Evolutionary conservation across 129 eudicot genomes (phyloP).

Genomic region (Helianthus annuus): DNA sequence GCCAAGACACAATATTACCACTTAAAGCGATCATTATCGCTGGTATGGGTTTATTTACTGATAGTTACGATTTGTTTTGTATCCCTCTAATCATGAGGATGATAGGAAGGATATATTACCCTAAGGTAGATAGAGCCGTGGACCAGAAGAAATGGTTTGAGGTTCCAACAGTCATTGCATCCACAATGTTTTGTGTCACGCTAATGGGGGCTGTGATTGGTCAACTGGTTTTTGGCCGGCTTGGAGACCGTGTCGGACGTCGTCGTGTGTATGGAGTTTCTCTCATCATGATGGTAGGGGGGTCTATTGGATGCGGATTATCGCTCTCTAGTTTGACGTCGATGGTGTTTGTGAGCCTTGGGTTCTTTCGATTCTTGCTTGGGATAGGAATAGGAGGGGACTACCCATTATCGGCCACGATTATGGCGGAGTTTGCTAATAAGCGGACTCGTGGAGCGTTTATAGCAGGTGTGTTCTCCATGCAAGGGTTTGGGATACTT

Average conservation of each 20-base stretch:
- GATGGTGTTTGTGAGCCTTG: slow-evolving; percentile 39
- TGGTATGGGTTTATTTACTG: slow-evolving; percentile 60
- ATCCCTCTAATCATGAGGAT: slow-evolving; percentile 47
- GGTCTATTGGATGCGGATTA: slow-evolving; percentile 48
- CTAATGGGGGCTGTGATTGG: slow-evolving; percentile 52
- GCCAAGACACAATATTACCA: slow-evolving; percentile 55
- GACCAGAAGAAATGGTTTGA: background rate
- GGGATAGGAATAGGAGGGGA: slow-evolving; percentile 58
- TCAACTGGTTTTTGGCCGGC: slow-evolving; percentile 44
- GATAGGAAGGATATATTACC: slow-evolving; percentile 43
- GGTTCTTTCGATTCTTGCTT: slow-evolving; percentile 45
- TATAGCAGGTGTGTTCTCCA: slow-evolving; percentile 57
- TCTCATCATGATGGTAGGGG: slow-evolving; percentile 39
- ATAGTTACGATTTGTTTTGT: slow-evolving; percentile 55
- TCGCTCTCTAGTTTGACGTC: slow-evolving; percentile 32
- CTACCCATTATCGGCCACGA: slow-evolving; percentile 55
- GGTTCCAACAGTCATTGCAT: slow-evolving; percentile 26
- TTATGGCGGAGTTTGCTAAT: slow-evolving; percentile 65
- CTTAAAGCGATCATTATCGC: slow-evolving; percentile 56
- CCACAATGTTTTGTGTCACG: slow-evolving; percentile 34
- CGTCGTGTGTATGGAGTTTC: slow-evolving; percentile 46
- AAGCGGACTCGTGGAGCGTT: slow-evolving; percentile 55
- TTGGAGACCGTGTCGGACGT: slow-evolving; percentile 45
- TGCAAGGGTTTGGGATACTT: slow-evolving; percentile 67
- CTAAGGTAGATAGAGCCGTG: background rate